These are phyloP conservation scores for Ogataea angusta DNA, from an alignment of 805 yeast species.

Conservation along the genomic window DNA sequence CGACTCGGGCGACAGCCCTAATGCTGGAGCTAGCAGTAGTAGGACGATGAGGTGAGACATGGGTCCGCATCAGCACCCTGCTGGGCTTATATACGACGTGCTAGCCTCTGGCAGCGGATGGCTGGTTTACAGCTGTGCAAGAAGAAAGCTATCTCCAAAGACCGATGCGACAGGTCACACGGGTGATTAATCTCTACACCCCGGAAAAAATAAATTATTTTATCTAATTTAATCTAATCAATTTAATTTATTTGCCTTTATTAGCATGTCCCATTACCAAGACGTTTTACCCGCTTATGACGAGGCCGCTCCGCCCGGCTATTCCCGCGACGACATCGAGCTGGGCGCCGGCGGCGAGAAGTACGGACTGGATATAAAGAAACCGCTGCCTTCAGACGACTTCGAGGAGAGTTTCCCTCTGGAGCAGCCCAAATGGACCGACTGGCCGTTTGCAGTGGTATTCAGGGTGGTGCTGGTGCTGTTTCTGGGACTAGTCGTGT, in stretches of 20 bases:
- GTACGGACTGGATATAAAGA: conserved; percentile 10
- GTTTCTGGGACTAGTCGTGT: conserved; percentile 12
- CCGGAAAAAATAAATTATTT: too few species aligned
- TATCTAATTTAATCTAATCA: too few species aligned
- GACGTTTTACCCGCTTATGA: conserved; percentile 1
- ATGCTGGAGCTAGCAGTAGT: not conserved
- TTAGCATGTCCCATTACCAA: not conserved
- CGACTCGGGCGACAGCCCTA: conserved; percentile 4
- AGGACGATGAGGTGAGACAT: not conserved
- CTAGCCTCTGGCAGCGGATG: not conserved
- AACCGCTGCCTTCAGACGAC: conserved; percentile 31
- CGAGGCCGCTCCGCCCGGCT: conserved; percentile 7
- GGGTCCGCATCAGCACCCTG: not conserved
- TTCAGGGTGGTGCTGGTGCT: conserved; percentile 21
- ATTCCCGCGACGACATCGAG: conserved; percentile 5
- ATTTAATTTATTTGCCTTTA: not conserved
- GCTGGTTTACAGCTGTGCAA: conserved; percentile 2
- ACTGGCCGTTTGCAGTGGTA: conserved; percentile 63
- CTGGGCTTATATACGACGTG: too few species aligned
- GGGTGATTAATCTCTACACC: too few species aligned
- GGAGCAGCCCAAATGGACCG: conserved; percentile 61
- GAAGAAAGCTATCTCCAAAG: too few species aligned
- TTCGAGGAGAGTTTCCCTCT: conserved; percentile 71
- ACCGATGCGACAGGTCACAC: too few species aligned
- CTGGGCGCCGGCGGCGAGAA: conserved; percentile 1